Evolutionary conservation across 1,284 basidiomycete species (phyloP), one percentile per base, ranked within the genome.

Genomic region (Cystobasidium pallidum): DNA sequence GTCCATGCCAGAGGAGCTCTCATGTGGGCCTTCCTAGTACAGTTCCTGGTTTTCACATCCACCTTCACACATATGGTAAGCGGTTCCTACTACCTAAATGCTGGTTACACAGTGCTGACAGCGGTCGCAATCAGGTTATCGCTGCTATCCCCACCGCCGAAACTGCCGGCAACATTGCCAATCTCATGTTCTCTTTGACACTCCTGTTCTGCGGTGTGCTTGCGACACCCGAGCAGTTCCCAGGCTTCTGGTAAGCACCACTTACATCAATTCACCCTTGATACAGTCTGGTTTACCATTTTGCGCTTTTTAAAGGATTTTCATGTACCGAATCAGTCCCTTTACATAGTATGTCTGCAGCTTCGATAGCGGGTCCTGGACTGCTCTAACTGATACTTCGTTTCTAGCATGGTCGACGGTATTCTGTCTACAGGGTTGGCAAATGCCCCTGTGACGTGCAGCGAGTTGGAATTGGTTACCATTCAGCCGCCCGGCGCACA

Each of bases 301-400:
- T 63, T 39, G 10, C 34, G n/a, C 24, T 2, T 88, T 91, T 71
- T 13, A 7, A 6, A 62, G 90, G 90, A 83, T 83, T 75, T 92
- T 90, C 88, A 90, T 91, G 88, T 90, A 91, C 81, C 45, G 49
- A 41, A 30, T 58, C 52, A 49, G 43, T 21, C 62, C 62, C 10
- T 64, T 64, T 11, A 65, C 41, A 8, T 64, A 64, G 62, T 64
- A 51, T 6, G 62, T 51, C 24, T 17, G 41, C 24, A 6, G 26
- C 43, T 1, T 26, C 24, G 26, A 30, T 19, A 4, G 10, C 10
- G 49, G 11, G 19, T n/a, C 11, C n/a, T 57, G 51, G 19, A 24
- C 11, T 26, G 19, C 15, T 28, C 47, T 39, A 39, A n/a, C 49
- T 26, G 45, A 36, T 30, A 19, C 2, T 65, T 55, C 45, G 34